Evolutionary conservation across 2,329 filamentous ascomycete genomes (phyloP).

Genomic region (Exophiala mesophila): DNA sequence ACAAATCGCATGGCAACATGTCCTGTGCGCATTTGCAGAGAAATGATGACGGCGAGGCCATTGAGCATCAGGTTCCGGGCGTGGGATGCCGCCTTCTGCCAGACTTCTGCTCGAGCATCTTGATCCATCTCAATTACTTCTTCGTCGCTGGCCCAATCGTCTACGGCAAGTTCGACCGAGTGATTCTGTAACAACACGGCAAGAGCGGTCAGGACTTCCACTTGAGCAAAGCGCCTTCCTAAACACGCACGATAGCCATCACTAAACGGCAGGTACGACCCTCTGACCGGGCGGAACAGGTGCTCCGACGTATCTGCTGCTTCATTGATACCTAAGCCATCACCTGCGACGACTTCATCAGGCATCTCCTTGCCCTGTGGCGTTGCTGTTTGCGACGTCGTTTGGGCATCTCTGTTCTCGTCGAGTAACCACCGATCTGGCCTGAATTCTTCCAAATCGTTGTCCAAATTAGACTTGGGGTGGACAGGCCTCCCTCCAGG

Average conservation of each 20-base stretch:
- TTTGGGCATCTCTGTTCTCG: conserved; percentile 19
- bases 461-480: conserved; percentile 30
- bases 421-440: conserved; percentile 66
- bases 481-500: conserved; percentile 33
- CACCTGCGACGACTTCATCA: conserved; percentile 22
- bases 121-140: conserved; percentile 50
- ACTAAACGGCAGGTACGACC: conserved; percentile 53
- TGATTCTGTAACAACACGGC: conserved; percentile 53
- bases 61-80: conserved; percentile 50
- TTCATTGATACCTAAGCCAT: conserved; percentile 47
- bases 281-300: conserved; percentile 54
- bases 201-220: conserved; percentile 51
- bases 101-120: conserved; percentile 49
- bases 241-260: conserved; percentile 53
- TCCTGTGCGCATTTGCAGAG: conserved; percentile 62
- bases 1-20: conserved; percentile 63
- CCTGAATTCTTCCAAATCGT: conserved; percentile 63
- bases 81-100: conserved; percentile 56
- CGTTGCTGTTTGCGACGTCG: conserved; percentile 3
- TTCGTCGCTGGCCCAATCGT: conserved; percentile 52
- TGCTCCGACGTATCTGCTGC: conserved; percentile 58
- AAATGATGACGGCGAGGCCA: conserved; percentile 60
- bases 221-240: conserved; percentile 53
- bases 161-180: conserved; percentile 66
- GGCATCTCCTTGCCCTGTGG: conserved; percentile 16